Conservation (phyloP, 164 flowering plant genomes). For the Piper longum region DNA sequence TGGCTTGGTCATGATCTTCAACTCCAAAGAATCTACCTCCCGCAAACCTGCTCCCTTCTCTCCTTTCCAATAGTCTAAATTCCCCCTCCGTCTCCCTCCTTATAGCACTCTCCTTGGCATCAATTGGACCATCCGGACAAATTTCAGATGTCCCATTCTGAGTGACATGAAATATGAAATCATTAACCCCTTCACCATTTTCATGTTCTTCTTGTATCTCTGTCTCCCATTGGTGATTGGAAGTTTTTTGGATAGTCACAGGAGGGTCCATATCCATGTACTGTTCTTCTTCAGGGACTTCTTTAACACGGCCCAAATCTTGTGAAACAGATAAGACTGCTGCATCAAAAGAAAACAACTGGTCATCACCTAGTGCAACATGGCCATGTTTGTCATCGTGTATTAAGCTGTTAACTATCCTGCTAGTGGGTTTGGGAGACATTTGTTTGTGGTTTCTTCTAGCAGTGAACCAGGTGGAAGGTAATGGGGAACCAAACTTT, state of each 20-base stretch:
- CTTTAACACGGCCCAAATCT: constrained; percentile 31
- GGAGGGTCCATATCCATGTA: constrained; percentile 12
- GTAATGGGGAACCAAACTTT: constrained; percentile 33
- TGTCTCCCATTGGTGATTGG: constrained; percentile 11
- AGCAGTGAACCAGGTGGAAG: constrained; percentile 40
- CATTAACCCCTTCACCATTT: constrained; percentile 15
- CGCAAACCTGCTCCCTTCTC: constrained; percentile 30
- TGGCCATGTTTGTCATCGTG: constrained; percentile 23
- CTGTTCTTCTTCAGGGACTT: constrained; percentile 35
- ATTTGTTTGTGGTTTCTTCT: constrained; percentile 21
- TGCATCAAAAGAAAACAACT: constrained; percentile 45
- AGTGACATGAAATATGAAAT: constrained; percentile 8
- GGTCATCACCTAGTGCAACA: constrained; percentile 19
- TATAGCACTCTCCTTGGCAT: constrained; percentile 50
- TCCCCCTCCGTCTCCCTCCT: constrained; percentile 98
- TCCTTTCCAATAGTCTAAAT: constrained; percentile 64
- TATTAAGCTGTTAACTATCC: constrained; percentile 23
- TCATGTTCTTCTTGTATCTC: constrained; percentile 33
- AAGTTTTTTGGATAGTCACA: constrained; percentile 3
- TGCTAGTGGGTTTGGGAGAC: constrained; percentile 27
- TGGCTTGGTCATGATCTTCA: constrained; percentile 48
- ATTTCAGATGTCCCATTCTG: constrained; percentile 21
- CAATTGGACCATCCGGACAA: constrained; percentile 32
- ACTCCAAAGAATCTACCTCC: constrained; percentile 63
- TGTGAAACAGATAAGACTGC: constrained; percentile 44